Conservation (phyloP, 202 grass and related monocot genomes). For the Zoysia matrella region DNA sequence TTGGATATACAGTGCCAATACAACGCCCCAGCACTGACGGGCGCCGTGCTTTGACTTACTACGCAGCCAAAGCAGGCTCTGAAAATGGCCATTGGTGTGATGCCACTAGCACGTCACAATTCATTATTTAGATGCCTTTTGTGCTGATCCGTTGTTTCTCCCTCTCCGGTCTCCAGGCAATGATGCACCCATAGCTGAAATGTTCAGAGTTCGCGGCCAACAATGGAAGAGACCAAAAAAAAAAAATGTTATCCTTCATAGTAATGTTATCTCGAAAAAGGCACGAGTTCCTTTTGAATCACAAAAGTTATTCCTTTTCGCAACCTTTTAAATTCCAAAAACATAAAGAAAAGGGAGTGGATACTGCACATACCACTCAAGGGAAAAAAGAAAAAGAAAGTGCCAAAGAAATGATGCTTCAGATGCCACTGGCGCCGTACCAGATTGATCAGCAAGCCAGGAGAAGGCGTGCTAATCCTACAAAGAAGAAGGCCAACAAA, state of each 20-base stretch:
- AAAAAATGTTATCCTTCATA: too few relatives aligned
- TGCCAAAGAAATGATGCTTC: not conserved
- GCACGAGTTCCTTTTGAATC: not conserved
- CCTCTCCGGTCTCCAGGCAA: not conserved
- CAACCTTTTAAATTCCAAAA: conserved; percentile 16
- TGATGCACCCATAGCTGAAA: not conserved
- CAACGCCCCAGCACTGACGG: not conserved
- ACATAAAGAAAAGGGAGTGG: not conserved
- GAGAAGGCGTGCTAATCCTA: not conserved
- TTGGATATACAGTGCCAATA: not conserved
- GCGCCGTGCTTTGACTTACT: not conserved
- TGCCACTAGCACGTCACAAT: not conserved
- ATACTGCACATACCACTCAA: conserved; percentile 2
- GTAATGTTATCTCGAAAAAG: not conserved
- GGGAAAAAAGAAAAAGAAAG: not conserved
- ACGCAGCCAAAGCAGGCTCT: conserved; percentile 12
- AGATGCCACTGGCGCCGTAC: not conserved
- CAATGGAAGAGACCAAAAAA: not conserved
- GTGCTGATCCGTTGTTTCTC: not conserved
- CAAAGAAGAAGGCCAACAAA: not conserved
- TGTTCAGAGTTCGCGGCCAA: conserved; percentile 13
- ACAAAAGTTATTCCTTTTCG: not conserved
- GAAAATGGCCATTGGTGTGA: not conserved
- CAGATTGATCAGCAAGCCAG: not conserved
- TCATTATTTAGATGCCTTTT: not conserved